Evolutionary conservation across 2,329 filamentous ascomycete species (phyloP).

Genomic region (Beauveria sp.): DNA sequence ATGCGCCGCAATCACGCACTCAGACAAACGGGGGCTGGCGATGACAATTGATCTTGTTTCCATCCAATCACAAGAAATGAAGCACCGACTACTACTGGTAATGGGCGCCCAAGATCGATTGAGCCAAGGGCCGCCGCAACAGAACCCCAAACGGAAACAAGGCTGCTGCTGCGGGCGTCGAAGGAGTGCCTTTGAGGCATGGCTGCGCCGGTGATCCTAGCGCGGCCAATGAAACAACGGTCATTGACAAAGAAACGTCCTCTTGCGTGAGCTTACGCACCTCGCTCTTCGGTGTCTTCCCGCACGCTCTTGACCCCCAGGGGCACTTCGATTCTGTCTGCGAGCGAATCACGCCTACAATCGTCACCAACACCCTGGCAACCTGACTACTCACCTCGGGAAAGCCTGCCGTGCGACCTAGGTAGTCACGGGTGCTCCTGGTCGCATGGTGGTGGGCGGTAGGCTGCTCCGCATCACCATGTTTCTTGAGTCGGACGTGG

Average conservation of each 20-base stretch:
- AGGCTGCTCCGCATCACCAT: slow-evolving; percentile 28
- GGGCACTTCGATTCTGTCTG: slow-evolving; percentile 77
- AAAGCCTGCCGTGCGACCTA: slow-evolving; percentile 57
- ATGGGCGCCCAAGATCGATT: neutral
- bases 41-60: too few relatives aligned
- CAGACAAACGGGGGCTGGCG: too few relatives aligned
- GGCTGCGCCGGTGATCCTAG: neutral
- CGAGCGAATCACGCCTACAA: slow-evolving; percentile 48
- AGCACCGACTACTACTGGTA: too few relatives aligned
- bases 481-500: neutral
- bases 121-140: neutral
- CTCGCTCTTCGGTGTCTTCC: slow-evolving; percentile 53
- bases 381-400: slow-evolving; percentile 53
- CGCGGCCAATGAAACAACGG: neutral
- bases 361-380: slow-evolving; percentile 63
- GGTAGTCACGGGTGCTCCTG: too few relatives aligned
- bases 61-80: neutral
- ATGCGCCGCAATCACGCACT: too few relatives aligned
- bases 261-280: slow-evolving; percentile 21
- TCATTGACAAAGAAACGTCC: neutral
- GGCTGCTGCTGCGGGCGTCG: neutral
- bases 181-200: neutral
- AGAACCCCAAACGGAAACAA: neutral
- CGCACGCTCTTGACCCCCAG: slow-evolving; percentile 63
- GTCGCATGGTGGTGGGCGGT: slow-evolving; percentile 72